phyloP scores from a whole-genome alignment of 2,329 filamentous ascomycete species.

The Basipetospora chlamydospora region DNA sequence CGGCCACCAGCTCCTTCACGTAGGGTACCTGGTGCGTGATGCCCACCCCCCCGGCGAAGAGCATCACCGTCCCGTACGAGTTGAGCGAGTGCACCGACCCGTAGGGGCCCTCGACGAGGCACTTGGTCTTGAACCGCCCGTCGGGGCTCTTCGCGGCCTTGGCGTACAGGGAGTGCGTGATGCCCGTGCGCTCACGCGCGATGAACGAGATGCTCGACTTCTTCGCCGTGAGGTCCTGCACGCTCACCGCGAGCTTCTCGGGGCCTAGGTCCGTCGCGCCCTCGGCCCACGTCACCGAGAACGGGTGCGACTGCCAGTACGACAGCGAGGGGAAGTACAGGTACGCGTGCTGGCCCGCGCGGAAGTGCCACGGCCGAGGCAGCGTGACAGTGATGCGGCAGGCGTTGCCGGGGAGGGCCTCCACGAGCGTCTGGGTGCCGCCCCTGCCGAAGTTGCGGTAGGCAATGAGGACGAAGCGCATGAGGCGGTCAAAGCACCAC shows the following conservation, averaged over 20 bases:
- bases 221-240: conserved; percentile 42
- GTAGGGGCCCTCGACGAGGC: conserved; percentile 64
- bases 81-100: conserved; percentile 56
- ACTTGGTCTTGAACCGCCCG: conserved; percentile 47
- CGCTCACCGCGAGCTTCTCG: conserved; percentile 44
- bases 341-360: conserved; percentile 65
- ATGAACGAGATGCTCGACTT: conserved; percentile 57
- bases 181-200: conserved; percentile 58
- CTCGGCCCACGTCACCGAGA: conserved; percentile 66
- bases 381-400: conserved; percentile 59
- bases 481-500: conserved; percentile 50
- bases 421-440: conserved; percentile 54
- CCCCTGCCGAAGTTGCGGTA: conserved; percentile 54
- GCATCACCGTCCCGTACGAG: conserved; percentile 64
- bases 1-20: conserved; percentile 55
- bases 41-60: conserved; percentile 69
- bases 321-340: conserved; percentile 62
- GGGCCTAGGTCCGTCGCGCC: conserved; percentile 36
- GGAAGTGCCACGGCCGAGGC: conserved; percentile 63
- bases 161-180: conserved; percentile 56
- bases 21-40: conserved; percentile 70
- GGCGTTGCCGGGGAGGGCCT: conserved; percentile 63
- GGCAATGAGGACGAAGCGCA: conserved; percentile 43
- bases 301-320: conserved; percentile 63
- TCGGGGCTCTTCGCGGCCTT: conserved; percentile 47